Percentiles rank a stretch among this genome's conserved stretches.
phyloP scores from a whole-genome alignment of 108 stramenopile species.

The Pseudonitzschia multiseries region DNA sequence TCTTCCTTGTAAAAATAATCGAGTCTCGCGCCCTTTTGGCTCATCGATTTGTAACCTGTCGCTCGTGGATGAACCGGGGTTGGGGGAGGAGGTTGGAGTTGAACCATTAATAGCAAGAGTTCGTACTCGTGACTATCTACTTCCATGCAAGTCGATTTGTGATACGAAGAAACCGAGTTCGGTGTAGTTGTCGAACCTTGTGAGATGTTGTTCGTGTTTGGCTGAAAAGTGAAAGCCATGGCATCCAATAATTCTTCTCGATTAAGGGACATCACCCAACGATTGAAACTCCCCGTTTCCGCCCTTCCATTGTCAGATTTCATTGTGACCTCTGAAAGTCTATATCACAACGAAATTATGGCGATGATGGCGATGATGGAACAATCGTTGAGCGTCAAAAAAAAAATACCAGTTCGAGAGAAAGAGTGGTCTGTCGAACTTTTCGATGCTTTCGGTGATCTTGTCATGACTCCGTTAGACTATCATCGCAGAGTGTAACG shows the following conservation, averaged over 20 bases:
- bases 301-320: not conserved
- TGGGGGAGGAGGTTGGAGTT: slow-evolving; percentile 47
- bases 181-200: not conserved
- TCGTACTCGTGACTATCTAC: slow-evolving; percentile 48
- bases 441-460: too few relatives aligned
- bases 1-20: slow-evolving; percentile 16
- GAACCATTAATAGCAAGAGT: slow-evolving; percentile 45
- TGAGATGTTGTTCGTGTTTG: not conserved
- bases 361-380: too few relatives aligned
- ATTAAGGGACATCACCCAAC: slow-evolving; percentile 32
- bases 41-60: slow-evolving; percentile 32
- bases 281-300: slow-evolving; percentile 15
- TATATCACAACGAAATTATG: too few relatives aligned
- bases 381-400: not conserved
- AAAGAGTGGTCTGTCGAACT: too few relatives aligned
- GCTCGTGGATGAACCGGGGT: slow-evolving; percentile 61
- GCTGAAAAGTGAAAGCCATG: slow-evolving; percentile 36
- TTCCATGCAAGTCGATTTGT: not conserved
- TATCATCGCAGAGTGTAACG: too few relatives aligned
- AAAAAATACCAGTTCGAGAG: too few relatives aligned
- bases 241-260: slow-evolving; percentile 27
- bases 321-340: slow-evolving; percentile 20
- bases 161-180: not conserved
- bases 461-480: too few relatives aligned
- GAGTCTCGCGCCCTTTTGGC: slow-evolving; percentile 24